Evolutionary conservation across 2,329 filamentous ascomycete species (phyloP), one percentile per base, ranked within the genome.

Genomic region (Amesomyces nigricolor): DNA sequence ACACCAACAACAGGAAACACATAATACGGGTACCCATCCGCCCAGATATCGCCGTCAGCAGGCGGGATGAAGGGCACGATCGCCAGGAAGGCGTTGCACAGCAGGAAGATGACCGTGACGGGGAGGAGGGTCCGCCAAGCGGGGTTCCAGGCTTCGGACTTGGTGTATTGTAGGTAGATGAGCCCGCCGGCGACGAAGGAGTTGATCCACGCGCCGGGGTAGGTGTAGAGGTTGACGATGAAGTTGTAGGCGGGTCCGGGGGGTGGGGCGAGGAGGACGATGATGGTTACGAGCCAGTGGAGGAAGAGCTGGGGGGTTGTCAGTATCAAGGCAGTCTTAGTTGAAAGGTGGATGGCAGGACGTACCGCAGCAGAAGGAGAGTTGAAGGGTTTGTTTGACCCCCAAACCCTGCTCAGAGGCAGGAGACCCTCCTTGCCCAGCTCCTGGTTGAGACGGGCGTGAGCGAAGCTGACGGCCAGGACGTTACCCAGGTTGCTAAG

Each of bases 171-270:
- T 0, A 82, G 69, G 51, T 77, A 80, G 16, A 81, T 70, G 9
- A 81, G 72, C 0, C 78, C 78, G 0, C 63, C 73, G 0, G 73
- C 75, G 35, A 81, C 77, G 48, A 80, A 78, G 3, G 67, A 70
- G 60, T 79, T 78, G 66, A 81, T 78, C 75, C 77, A 80, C 0
- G 78, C 71, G 1, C 76, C 75, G 0, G 79, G 78, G 53, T 81
- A 81, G 0, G 77, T 78, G 62, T 72, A 78, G 42, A 85, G 67
- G 58, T 81, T 79, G 54, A 81, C 74, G 47, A 85, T 78, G 64
- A 88, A 88, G 69, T 84, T 85, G 67, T 87, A 88, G 0, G 85
- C 84, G 26, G 84, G 78, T 0, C 85, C 85, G 0, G 83, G 79
- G 0, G 86, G 86, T 1, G 85, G 84, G 0, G 83, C 85, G 4